Evolutionary conservation across 495 filamentous ascomycete species (phyloP).

Genomic region (Hypoxylon fragiforme): DNA sequence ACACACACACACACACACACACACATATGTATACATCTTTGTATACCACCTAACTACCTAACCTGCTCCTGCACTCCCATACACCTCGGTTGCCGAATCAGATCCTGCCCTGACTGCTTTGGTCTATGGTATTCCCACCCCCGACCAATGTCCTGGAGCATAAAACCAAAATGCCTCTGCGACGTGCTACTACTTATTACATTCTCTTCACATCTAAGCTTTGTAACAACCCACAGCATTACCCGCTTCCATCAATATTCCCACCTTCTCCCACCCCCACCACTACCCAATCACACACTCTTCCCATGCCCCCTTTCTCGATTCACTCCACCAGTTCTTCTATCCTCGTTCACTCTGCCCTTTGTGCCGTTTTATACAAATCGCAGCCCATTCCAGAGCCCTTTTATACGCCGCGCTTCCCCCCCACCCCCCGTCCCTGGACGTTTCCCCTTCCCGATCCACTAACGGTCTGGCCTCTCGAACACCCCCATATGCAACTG

Average conservation of each 20-base stretch:
- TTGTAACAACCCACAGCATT: slow-evolving; percentile 40
- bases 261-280: slow-evolving; percentile 26
- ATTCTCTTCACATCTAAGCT: slow-evolving; percentile 35
- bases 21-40: slow-evolving; percentile 32
- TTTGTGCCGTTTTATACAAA: slow-evolving; percentile 35
- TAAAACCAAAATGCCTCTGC: slow-evolving; percentile 43
- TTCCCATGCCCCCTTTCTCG: slow-evolving; percentile 31
- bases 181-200: slow-evolving; percentile 44
- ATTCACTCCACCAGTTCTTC: slow-evolving; percentile 42
- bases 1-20: slow-evolving; percentile 37
- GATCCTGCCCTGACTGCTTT: slow-evolving; percentile 13
- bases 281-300: slow-evolving; percentile 36
- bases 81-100: slow-evolving; percentile 26
- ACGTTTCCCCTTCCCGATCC: slow-evolving; percentile 39
- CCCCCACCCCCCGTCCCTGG: slow-evolving; percentile 34
- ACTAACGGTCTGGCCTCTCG: slow-evolving; percentile 39
- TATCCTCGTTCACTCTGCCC: slow-evolving; percentile 41
- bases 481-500: slow-evolving; percentile 39
- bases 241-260: slow-evolving; percentile 27
- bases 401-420: slow-evolving; percentile 40
- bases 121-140: slow-evolving; percentile 13
- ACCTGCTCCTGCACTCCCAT: slow-evolving; percentile 28
- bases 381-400: slow-evolving; percentile 31
- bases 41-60: neutral
- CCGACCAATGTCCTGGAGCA: slow-evolving; percentile 29